Base-by-base conservation (phyloP, 148 eudicot species). In the Dianthus caryophyllus region DNA sequence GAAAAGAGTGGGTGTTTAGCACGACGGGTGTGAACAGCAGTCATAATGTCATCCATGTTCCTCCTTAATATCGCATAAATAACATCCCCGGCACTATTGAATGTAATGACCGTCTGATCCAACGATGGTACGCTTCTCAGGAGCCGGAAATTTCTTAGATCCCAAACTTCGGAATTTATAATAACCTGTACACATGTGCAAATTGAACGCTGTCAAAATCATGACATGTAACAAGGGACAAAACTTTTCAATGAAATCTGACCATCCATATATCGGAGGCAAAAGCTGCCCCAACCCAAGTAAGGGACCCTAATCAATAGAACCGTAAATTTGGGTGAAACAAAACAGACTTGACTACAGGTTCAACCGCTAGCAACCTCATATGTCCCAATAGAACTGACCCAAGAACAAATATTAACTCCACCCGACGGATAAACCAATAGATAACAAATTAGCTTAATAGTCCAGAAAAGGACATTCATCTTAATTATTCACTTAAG, bases 111-210 rank as follows among this genome's bases (percentile, higher is more conserved):
- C 2, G 99, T 94, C 61, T 94, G 99, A 69, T 94, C 99, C 72
- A 94, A 76, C 41, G 96, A 90, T 17, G 97, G 92, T 33, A 94
- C 97, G 13, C 86, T 94, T 61, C 97, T 76, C 22, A 90, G 93
- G 33, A 94, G 89, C 77, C 86, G 81, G 69, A 82, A 86, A 63
- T 94, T 94, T 31, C 97, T 85, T 20, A 90, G 82, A 81, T 94
- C 99, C 97, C 97, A 90, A 16, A 94, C 97, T 81, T 94, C 99
- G 0, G 99, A 90, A 73, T 94, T 90, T 82, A 94, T 90, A 29
- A 94, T 90, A 9, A 94, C 97, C 99, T 94, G 85, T 20, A 70
- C 61, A 44, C 0, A 20, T 22, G 71, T 9, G 24, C 67, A 51
- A 49, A 64, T 69, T 11, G 26, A 49, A 58, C 7, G 16, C 25